These are phyloP conservation scores for Quercus dentata DNA, from an alignment of 306 rosid species.

Conservation along the genomic window DNA sequence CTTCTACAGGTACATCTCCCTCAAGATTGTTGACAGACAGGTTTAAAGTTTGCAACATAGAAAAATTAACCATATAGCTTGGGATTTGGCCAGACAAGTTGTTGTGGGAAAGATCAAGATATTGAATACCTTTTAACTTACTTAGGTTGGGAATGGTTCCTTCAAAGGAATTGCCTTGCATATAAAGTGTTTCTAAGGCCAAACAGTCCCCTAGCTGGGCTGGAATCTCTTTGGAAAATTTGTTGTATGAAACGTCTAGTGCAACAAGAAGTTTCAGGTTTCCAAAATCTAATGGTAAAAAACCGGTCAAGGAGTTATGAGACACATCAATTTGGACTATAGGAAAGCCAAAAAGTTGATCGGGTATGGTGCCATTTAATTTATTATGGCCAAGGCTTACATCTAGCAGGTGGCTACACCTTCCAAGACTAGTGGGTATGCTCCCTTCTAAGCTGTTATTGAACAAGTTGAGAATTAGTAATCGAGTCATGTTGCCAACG, in stretches of 20 bases:
- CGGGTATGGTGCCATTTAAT: not conserved
- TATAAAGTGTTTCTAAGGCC: no score
- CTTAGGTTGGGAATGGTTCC: not conserved
- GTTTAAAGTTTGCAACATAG: not conserved
- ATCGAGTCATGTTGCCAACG: not conserved
- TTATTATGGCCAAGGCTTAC: not conserved
- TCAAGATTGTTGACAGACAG: not conserved
- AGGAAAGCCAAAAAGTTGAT: no score
- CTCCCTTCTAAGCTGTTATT: not conserved
- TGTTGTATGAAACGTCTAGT: no score
- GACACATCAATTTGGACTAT: accelerated
- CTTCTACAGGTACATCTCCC: not conserved
- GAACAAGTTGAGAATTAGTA: accelerated
- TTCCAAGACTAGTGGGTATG: not conserved
- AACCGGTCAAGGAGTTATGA: no score
- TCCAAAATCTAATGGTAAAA: no score
- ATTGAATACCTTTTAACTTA: not conserved
- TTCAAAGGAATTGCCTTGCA: not conserved
- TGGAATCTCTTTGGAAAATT: no score
- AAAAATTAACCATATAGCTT: not conserved
- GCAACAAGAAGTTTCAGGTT: no score
- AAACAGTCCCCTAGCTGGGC: not conserved
- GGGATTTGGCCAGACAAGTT: not conserved
- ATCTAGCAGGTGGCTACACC: not conserved
- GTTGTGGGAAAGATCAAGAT: constrained; percentile 1